phyloP scores from a whole-genome alignment of 1,139 yeast species.

The Suhomyces atakaporum region DNA sequence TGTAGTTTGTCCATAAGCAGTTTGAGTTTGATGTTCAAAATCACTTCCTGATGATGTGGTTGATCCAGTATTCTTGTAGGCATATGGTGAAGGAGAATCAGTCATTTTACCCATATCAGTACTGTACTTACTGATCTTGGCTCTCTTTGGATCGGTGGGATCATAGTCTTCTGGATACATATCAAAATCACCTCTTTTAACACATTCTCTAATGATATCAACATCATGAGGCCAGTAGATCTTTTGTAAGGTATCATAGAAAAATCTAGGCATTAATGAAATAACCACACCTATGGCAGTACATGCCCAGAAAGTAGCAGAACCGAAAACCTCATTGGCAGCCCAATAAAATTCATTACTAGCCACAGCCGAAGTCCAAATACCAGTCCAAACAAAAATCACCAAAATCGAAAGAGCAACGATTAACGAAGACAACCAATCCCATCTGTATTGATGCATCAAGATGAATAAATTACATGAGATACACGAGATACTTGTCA shows the following conservation, averaged over 20 bases:
- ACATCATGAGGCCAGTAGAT: slow-evolving; percentile 73
- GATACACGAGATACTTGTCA: slow-evolving; percentile 75
- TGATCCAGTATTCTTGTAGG: slow-evolving; percentile 10
- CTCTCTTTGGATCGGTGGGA: slow-evolving; percentile 59
- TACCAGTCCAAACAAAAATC: slow-evolving; percentile 85
- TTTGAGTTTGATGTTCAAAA: slow-evolving; percentile 15
- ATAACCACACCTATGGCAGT: slow-evolving; percentile 67
- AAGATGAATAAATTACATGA: slow-evolving; percentile 80
- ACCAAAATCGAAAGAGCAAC: slow-evolving; percentile 65
- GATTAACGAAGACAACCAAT: slow-evolving; percentile 74
- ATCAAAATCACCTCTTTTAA: slow-evolving; percentile 58
- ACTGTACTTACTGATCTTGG: slow-evolving; percentile 36
- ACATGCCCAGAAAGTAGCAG: slow-evolving; percentile 80
- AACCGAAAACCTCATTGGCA: slow-evolving; percentile 73
- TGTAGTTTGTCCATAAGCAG: slow-evolving; percentile 12
- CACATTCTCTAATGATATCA: slow-evolving; percentile 83
- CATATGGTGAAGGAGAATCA: slow-evolving; percentile 7
- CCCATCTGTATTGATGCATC: slow-evolving; percentile 91
- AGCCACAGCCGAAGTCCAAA: slow-evolving; percentile 66
- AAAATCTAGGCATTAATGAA: slow-evolving; percentile 77
- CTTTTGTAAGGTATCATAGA: slow-evolving; percentile 62
- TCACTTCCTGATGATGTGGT: slow-evolving; percentile 19
- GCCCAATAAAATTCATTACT: slow-evolving; percentile 76
- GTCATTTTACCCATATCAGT: slow-evolving; percentile 8
- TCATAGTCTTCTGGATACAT: slow-evolving; percentile 61